Conservation (phyloP, 2,329 filamentous ascomycete genomes). For the Eurotiales sp. region DNA sequence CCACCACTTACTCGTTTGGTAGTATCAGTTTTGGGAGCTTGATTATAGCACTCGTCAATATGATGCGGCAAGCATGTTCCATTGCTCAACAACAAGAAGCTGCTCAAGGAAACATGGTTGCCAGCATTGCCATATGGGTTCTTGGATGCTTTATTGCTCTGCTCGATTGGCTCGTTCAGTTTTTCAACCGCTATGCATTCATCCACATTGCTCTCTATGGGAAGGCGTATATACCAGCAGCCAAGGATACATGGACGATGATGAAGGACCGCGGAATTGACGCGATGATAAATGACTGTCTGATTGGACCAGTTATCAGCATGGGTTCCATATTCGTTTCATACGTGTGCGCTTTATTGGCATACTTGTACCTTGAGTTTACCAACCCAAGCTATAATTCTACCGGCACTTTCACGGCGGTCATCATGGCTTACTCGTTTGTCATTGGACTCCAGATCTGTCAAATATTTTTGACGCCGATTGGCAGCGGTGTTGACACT, state of each 20-base stretch:
- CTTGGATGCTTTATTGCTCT: conserved; percentile 72
- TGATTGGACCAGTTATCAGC: conserved; percentile 68
- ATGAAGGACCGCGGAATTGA: conserved; percentile 91
- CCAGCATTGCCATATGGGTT: conserved; percentile 65
- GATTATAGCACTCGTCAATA: conserved; percentile 81
- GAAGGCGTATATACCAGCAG: conserved; percentile 78
- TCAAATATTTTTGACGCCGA: conserved; percentile 82
- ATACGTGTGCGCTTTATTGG: conserved; percentile 74
- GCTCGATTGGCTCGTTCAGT: conserved; percentile 80
- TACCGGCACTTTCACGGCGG: conserved; percentile 63
- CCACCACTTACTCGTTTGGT: conserved; percentile 87
- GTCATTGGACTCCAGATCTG: conserved; percentile 86
- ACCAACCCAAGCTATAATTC: conserved; percentile 76
- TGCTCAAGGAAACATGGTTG: conserved; percentile 65
- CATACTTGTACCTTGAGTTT: conserved; percentile 82
- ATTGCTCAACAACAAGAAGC: conserved; percentile 67
- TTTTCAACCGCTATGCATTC: conserved; percentile 90
- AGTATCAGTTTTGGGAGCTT: conserved; percentile 84
- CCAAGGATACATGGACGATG: conserved; percentile 87
- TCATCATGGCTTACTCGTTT: conserved; percentile 81
- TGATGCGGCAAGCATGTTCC: conserved; percentile 75
- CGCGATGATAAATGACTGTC: conserved; percentile 82
- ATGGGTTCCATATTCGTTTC: conserved; percentile 81
- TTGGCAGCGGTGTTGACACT: conserved; percentile 84
- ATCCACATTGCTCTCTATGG: conserved; percentile 91